phyloP scores from a whole-genome alignment of 257 asterid species.

The Solanum rostratum region DNA sequence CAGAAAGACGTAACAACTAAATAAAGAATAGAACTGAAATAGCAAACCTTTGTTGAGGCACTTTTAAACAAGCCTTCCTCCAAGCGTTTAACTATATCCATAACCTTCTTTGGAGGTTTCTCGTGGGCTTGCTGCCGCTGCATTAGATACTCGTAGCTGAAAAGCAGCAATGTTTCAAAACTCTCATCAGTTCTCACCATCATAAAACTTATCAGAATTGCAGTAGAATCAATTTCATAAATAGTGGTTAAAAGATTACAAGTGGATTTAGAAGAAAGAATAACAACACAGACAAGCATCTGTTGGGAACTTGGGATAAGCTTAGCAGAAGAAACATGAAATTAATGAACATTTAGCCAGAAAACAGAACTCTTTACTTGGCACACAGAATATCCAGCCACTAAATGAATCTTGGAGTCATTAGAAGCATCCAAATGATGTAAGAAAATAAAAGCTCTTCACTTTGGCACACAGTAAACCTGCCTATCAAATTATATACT shows the following conservation, averaged over 20 bases:
- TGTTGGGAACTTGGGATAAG: neutral
- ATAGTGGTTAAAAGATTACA: neutral
- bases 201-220: neutral
- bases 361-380: neutral
- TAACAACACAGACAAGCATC: neutral
- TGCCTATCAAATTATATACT: neutral
- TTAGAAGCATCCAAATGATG: neutral
- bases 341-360: neutral
- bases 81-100: conserved; percentile 64
- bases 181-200: conserved; percentile 1
- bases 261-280: neutral
- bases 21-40: neutral
- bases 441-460: neutral
- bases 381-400: neutral
- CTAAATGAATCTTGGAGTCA: neutral
- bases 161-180: conserved; percentile 13
- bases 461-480: neutral
- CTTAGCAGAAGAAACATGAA: neutral
- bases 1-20: neutral
- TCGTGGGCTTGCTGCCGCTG: conserved; percentile 61
- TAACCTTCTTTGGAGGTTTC: conserved; percentile 41
- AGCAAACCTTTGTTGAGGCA: conserved; percentile 70
- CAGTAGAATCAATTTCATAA: neutral
- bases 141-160: conserved; percentile 53
- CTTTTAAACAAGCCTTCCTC: conserved; percentile 73